Percentiles rank a stretch among this genome's conserved stretches.
These are phyloP conservation scores for Penicillium concentricum DNA, from an alignment of 2,329 filamentous ascomycete genomes.

Conservation along the genomic window DNA sequence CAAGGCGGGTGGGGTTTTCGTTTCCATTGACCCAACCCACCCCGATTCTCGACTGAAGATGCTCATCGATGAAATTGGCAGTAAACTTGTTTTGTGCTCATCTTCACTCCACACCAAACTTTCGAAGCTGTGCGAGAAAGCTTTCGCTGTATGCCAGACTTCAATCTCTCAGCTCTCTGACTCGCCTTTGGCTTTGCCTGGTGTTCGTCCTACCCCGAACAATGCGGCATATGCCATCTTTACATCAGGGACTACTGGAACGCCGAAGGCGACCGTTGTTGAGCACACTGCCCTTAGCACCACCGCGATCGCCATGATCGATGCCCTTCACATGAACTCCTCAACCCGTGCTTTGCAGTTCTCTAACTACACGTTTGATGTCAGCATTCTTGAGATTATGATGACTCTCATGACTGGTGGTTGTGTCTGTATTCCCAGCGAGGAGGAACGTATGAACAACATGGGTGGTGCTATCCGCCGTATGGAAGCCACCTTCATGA, in stretches of 20 bases:
- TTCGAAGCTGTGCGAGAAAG: slow-evolving; percentile 27
- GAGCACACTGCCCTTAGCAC: slow-evolving; percentile 61
- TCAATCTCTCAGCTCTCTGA: slow-evolving; percentile 29
- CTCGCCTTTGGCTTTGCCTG: slow-evolving; percentile 16
- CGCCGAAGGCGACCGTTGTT: slow-evolving; percentile 62
- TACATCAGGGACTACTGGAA: slow-evolving; percentile 54
- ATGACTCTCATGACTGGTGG: slow-evolving; percentile 57
- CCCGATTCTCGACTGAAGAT: slow-evolving; percentile 37
- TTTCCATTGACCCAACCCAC: slow-evolving; percentile 42
- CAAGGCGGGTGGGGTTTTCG: slow-evolving; percentile 45
- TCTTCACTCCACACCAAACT: slow-evolving; percentile 30
- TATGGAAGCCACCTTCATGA: slow-evolving; percentile 54
- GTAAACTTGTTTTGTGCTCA: slow-evolving; percentile 36
- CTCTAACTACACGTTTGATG: slow-evolving; percentile 57
- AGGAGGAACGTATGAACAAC: slow-evolving; percentile 51
- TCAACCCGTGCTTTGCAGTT: slow-evolving; percentile 60
- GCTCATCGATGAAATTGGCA: slow-evolving; percentile 37
- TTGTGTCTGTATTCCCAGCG: slow-evolving; percentile 59
- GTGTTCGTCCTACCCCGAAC: slow-evolving; percentile 16
- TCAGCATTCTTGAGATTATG: slow-evolving; percentile 55
- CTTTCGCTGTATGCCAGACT: slow-evolving; percentile 29
- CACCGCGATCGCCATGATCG: slow-evolving; percentile 52
- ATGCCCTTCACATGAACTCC: slow-evolving; percentile 51
- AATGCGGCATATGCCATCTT: slow-evolving; percentile 49
- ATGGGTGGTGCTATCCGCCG: slow-evolving; percentile 51